These are phyloP conservation scores for Eutrema yunnanense DNA, from an alignment of 345 rosid genomes.

Conservation along the genomic window DNA sequence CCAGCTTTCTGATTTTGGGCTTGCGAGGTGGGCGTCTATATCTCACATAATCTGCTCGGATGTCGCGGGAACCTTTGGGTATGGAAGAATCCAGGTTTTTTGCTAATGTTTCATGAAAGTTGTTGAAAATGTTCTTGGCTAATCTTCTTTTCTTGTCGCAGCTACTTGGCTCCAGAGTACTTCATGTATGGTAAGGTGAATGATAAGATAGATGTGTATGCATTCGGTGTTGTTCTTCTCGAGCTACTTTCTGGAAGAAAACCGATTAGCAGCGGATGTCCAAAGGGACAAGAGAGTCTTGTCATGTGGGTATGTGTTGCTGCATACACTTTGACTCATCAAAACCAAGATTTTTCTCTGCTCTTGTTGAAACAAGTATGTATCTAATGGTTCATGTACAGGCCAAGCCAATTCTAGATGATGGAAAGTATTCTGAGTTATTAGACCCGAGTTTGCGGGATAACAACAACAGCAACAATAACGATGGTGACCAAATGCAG, in stretches of 20 bases:
- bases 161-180: constrained; percentile 98
- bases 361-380: neutral
- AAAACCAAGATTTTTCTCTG: neutral
- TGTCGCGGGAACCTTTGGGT: constrained; percentile 98
- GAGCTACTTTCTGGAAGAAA: constrained; percentile 89
- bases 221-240: constrained; percentile 91
- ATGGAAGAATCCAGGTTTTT: constrained; percentile 1
- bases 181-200: constrained; percentile 89
- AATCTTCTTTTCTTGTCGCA: constrained; percentile 30
- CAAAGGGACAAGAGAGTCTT: constrained; percentile 83
- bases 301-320: constrained; percentile 94
- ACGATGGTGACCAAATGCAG: constrained; percentile 45
- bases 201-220: constrained; percentile 88
- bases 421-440: constrained; percentile 54
- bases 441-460: constrained; percentile 51
- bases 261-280: constrained; percentile 61
- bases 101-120: neutral
- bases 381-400: constrained; percentile 21
- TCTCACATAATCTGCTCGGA: constrained; percentile 64
- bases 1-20: constrained; percentile 97
- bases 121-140: neutral
- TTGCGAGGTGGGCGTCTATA: constrained; percentile 67
- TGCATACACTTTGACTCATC: constrained; percentile 34
- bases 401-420: constrained; percentile 77
- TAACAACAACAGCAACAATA: neutral